A percentile compares a stretch with the other conserved stretches of the same genome.
Evolutionary conservation across 208 protist species (phyloP).

Genomic region (Lotmaria passim): DNA sequence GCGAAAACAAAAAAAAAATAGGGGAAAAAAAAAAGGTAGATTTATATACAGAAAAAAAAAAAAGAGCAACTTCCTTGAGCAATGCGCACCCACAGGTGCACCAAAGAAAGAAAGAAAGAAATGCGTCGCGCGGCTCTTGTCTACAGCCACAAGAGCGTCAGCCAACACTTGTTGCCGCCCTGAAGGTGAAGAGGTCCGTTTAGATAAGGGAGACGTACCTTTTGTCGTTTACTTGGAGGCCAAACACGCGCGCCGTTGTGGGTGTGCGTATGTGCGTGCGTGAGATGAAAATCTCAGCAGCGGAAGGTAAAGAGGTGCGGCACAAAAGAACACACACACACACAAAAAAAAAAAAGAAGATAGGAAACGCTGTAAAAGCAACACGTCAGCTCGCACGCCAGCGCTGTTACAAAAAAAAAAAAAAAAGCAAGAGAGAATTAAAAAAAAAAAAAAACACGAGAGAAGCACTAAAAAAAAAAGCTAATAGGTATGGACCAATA

Average conservation of each 20-base stretch:
- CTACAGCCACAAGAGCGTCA: too few relatives aligned
- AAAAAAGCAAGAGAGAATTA: background rate
- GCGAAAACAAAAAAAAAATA: background rate
- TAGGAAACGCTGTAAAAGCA: background rate
- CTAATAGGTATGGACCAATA: background rate
- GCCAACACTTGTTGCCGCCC: too few relatives aligned
- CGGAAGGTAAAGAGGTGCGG: background rate
- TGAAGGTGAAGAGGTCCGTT: too few relatives aligned
- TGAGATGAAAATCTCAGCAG: background rate
- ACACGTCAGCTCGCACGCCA: background rate
- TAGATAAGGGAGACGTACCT: too few relatives aligned
- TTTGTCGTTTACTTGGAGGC: too few relatives aligned
- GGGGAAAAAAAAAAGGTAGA: background rate
- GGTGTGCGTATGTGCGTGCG: background rate
- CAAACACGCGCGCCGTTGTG: too few relatives aligned
- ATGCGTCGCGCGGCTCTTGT: too few relatives aligned
- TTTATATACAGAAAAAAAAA: background rate
- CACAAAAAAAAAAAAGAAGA: background rate
- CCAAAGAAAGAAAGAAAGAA: background rate
- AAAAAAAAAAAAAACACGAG: conserved; percentile 17
- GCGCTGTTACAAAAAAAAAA: background rate
- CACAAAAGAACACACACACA: background rate
- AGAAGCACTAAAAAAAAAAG: conserved; percentile 2
- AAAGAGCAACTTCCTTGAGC: background rate
- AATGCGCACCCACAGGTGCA: background rate